Conservation (phyloP, 2,329 filamentous ascomycete species). For the Penicillium sp. region DNA sequence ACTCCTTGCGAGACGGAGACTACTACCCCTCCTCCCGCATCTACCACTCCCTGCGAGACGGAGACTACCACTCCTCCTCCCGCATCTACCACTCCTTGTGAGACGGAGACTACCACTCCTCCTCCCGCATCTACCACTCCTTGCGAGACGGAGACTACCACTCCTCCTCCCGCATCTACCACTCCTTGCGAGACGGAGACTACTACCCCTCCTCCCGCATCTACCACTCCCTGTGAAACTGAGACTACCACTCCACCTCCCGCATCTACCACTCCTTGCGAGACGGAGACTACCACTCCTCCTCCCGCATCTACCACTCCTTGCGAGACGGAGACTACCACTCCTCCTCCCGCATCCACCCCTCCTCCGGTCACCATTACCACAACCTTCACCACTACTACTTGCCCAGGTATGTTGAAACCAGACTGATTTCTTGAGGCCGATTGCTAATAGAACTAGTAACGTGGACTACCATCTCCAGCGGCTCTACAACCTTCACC, state of each 20-base stretch:
- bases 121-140: constrained; percentile 3
- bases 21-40: background rate
- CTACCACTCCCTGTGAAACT: constrained; percentile 12
- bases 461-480: constrained; percentile 24
- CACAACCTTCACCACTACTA: constrained; percentile 26
- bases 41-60: constrained; percentile 9
- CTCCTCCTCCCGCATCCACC: background rate
- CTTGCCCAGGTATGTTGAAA: constrained; percentile 28
- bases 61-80: background rate
- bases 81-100: background rate
- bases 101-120: constrained; percentile 2
- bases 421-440: background rate
- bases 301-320: background rate
- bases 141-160: constrained; percentile 6
- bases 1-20: constrained; percentile 8
- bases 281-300: constrained; percentile 8
- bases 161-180: background rate
- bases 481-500: constrained; percentile 21
- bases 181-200: constrained; percentile 11
- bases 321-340: constrained; percentile 5
- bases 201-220: constrained; percentile 5
- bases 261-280: background rate
- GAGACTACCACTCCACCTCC: constrained; percentile 3
- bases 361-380: constrained; percentile 20
- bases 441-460: constrained; percentile 18